These are phyloP conservation scores for Phytophthora agathidicida DNA, from an alignment of 352 stramenopile genomes.

Conservation along the genomic window DNA sequence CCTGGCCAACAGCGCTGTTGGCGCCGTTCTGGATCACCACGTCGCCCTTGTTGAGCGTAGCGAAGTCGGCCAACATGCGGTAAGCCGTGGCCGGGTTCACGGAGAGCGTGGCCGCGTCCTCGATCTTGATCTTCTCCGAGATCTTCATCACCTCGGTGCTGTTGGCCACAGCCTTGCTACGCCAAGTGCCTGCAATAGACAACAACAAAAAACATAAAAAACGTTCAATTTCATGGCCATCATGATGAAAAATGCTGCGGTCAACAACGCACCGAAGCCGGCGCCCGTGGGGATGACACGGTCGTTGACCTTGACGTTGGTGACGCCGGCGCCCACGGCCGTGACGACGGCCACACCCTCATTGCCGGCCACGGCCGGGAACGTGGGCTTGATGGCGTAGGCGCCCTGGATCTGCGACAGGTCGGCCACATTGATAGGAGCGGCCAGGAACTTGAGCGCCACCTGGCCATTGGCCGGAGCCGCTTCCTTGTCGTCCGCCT, in stretches of 20 bases:
- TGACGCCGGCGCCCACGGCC: slow-evolving; percentile 80
- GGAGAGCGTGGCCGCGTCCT: slow-evolving; percentile 82
- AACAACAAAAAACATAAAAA: not conserved
- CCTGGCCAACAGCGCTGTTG: slow-evolving; percentile 87
- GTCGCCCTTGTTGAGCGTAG: slow-evolving; percentile 75
- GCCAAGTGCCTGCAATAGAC: slow-evolving; percentile 64
- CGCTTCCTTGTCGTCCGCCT: slow-evolving; percentile 68
- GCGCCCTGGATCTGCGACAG: slow-evolving; percentile 88
- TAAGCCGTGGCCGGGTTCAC: slow-evolving; percentile 89
- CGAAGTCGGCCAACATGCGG: slow-evolving; percentile 88
- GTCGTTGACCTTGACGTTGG: slow-evolving; percentile 88
- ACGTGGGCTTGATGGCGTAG: slow-evolving; percentile 77
- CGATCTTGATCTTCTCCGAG: slow-evolving; percentile 85
- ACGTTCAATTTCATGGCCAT: too few relatives aligned
- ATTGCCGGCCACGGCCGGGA: slow-evolving; percentile 86
- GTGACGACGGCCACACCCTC: slow-evolving; percentile 88
- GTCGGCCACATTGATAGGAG: slow-evolving; percentile 90
- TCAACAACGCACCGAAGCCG: slow-evolving; percentile 51
- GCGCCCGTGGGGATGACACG: slow-evolving; percentile 76
- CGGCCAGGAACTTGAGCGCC: slow-evolving; percentile 88
- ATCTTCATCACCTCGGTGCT: slow-evolving; percentile 74
- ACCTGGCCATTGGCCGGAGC: slow-evolving; percentile 66
- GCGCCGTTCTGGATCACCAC: slow-evolving; percentile 92
- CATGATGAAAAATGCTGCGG: not conserved
- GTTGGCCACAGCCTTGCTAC: slow-evolving; percentile 68